Percentiles rank a stretch among this genome's conserved stretches.
Conservation (phyloP, 495 filamentous ascomycete species). For the Choiromyces venosus region DNA sequence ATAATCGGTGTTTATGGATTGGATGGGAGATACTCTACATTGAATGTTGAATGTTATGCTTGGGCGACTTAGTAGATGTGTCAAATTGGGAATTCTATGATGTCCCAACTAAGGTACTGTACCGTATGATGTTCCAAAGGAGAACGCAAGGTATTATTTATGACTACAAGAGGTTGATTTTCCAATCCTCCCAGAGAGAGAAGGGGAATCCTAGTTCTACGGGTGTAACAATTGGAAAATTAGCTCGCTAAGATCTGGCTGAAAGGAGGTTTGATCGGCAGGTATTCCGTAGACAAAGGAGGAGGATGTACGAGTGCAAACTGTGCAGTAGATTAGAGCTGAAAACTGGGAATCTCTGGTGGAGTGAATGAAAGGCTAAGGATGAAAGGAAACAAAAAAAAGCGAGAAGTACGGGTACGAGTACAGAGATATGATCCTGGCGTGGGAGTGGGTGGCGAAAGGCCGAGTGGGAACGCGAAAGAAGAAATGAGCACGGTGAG, state of each 20-base stretch:
- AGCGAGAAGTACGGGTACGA: not conserved
- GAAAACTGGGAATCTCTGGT: not conserved
- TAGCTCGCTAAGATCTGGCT: not conserved
- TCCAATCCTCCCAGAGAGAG: not conserved
- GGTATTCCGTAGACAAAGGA: not conserved
- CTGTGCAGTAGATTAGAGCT: not conserved
- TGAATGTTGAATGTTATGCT: not conserved
- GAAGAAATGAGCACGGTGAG: not conserved
- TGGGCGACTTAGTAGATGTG: not conserved
- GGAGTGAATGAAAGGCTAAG: not conserved
- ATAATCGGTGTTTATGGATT: not conserved
- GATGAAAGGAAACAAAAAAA: not conserved
- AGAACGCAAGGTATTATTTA: not conserved
- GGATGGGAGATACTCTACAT: not conserved
- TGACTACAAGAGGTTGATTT: not conserved
- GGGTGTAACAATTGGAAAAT: not conserved
- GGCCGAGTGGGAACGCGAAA: not conserved
- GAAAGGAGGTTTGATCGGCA: not conserved
- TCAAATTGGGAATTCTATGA: not conserved
- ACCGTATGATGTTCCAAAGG: no score
- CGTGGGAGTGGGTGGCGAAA: not conserved
- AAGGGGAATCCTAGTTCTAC: not conserved
- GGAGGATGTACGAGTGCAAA: not conserved
- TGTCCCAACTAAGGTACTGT: not conserved
- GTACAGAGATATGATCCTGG: not conserved